phyloP scores from a whole-genome alignment of 305 asterid genomes.

The Caryopteris hybrid region DNA sequence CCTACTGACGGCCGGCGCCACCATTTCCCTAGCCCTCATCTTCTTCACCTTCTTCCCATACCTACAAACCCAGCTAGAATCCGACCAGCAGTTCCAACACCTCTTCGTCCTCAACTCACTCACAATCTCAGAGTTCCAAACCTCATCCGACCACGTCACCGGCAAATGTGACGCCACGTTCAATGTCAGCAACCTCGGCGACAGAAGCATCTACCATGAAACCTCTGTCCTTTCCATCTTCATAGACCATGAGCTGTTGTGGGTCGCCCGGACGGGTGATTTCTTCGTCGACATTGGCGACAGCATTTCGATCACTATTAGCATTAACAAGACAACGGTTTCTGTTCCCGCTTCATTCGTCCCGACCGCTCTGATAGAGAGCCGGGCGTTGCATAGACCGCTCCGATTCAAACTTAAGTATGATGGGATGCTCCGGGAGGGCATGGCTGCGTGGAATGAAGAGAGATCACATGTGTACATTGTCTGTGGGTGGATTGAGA shows the following conservation, averaged over 20 bases:
- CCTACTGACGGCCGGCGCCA: constrained; percentile 29
- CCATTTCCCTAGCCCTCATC: constrained; percentile 25
- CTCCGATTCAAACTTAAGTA: constrained; percentile 39
- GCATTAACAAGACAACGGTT: constrained; percentile 23
- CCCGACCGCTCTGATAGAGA: constrained; percentile 37
- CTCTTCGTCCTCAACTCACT: constrained; percentile 22
- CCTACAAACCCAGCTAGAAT: constrained; percentile 23
- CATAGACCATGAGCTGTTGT: constrained; percentile 40
- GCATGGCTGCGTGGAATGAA: constrained; percentile 41
- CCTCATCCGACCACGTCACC: constrained; percentile 21
- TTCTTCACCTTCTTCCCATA: constrained; percentile 35
- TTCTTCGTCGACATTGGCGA: constrained; percentile 31
- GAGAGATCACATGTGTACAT: constrained; percentile 36
- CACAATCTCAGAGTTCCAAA: constrained; percentile 35
- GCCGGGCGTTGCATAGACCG: constrained; percentile 32
- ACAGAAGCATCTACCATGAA: constrained; percentile 37
- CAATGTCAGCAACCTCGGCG: constrained; percentile 32
- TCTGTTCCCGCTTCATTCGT: constrained; percentile 42
- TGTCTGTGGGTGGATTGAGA: constrained; percentile 42
- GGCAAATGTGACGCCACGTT: constrained; percentile 29
- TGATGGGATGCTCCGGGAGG: constrained; percentile 43
- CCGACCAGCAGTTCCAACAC: constrained; percentile 28
- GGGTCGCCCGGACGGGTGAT: constrained; percentile 32
- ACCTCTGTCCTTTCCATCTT: constrained; percentile 35
- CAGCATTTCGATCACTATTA: constrained; percentile 20